A percentile compares a stretch with the other conserved stretches of the same genome.
Conservation (phyloP, 106 monocot species). For the Phalaenopsis aphrodite region DNA sequence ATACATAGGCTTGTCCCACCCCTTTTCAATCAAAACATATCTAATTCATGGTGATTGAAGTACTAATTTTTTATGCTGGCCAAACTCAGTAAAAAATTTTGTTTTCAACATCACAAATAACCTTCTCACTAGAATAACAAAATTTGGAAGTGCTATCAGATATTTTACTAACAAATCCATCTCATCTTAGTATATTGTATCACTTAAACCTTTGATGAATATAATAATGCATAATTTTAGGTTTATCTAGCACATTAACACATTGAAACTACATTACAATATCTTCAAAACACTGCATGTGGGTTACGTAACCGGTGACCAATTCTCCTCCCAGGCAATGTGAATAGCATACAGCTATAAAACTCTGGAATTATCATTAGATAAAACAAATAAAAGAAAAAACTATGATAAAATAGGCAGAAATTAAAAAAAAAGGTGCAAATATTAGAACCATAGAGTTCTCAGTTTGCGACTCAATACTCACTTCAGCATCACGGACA, state of each 20-base stretch:
- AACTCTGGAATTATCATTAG: not conserved
- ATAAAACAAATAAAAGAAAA: not conserved
- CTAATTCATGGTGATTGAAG: not conserved
- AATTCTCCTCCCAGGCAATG: not conserved
- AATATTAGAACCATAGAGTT: not conserved
- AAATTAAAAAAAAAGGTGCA: not conserved
- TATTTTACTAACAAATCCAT: not conserved
- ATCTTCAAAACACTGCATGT: not conserved
- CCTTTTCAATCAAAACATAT: not conserved
- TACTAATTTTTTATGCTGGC: not conserved
- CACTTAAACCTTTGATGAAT: not conserved
- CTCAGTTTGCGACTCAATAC: not conserved
- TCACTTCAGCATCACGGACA: constrained; percentile 89
- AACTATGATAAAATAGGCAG: not conserved
- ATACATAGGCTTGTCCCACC: too few species aligned
- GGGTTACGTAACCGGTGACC: not conserved
- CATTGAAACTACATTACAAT: not conserved
- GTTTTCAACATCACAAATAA: not conserved
- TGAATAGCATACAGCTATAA: not conserved
- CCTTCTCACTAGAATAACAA: not conserved
- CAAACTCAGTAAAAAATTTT: not conserved
- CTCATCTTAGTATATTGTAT: not conserved
- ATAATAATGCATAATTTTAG: not conserved
- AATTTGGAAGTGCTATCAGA: not conserved
- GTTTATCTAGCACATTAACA: not conserved